Evolutionary conservation across 2,329 filamentous ascomycete species (phyloP).

Genomic region (Trichoderma brevicompactum): DNA sequence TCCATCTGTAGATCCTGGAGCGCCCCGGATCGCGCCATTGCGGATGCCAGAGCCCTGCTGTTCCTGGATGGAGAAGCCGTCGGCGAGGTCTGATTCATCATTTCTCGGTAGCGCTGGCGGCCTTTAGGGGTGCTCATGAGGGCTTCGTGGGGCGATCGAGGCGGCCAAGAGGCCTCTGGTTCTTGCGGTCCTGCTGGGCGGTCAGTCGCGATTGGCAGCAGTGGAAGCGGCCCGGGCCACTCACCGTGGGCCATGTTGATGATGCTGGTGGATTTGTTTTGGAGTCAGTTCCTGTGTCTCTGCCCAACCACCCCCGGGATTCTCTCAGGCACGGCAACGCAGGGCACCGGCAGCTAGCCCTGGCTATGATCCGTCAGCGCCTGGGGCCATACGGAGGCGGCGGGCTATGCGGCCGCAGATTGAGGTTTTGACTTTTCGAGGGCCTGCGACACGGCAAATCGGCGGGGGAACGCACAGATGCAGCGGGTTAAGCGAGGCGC

Average conservation of each 20-base stretch:
- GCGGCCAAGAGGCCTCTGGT: conserved; percentile 65
- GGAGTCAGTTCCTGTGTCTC: conserved; percentile 12
- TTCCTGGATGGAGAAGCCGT: conserved; percentile 63
- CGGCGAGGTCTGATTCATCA: conserved; percentile 68
- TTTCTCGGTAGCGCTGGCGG: conserved; percentile 72
- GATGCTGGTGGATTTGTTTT: conserved; percentile 20
- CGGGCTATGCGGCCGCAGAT: conserved; percentile 20
- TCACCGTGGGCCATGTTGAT: conserved; percentile 30
- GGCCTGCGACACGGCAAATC: conserved; percentile 11
- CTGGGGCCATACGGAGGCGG: conserved; percentile 24
- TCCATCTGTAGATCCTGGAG: conserved; percentile 37
- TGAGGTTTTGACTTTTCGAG: background rate
- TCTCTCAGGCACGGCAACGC: conserved; percentile 25
- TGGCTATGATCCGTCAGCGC: conserved; percentile 27
- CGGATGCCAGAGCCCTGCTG: conserved; percentile 22
- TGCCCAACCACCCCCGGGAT: conserved; percentile 18
- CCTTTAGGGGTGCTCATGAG: conserved; percentile 74
- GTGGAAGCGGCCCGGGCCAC: conserved; percentile 7
- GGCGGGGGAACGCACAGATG: conserved; percentile 16
- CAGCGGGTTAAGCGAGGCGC: conserved; percentile 8
- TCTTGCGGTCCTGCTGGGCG: conserved; percentile 33
- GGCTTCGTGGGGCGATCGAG: conserved; percentile 67
- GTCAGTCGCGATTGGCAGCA: conserved; percentile 23
- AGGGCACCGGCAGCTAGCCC: conserved; percentile 29
- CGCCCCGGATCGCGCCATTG: conserved; percentile 41